Evolutionary conservation across 768 basidiomycete genomes (phyloP).

Genomic region (Pleurotus tuoliensis): DNA sequence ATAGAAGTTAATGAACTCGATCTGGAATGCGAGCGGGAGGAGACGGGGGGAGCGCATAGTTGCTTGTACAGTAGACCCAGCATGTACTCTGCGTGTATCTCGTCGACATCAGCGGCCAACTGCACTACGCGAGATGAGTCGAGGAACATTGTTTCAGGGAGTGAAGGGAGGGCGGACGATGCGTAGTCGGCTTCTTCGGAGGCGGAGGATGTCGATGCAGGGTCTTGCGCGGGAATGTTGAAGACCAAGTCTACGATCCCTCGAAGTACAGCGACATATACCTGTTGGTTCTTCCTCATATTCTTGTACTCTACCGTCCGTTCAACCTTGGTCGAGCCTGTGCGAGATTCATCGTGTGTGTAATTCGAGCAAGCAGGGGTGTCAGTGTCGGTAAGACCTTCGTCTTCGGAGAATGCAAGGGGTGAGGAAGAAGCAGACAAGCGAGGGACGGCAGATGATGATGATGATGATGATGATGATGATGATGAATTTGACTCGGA

Average conservation of each 20-base stretch:
- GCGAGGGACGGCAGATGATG: background rate
- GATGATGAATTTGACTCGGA: background rate
- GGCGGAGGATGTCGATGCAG: slow-evolving; percentile 24
- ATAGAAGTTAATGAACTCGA: background rate
- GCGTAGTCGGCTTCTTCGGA: slow-evolving; percentile 27
- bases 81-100: slow-evolving; percentile 74
- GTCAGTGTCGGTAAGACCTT: background rate
- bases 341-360: no score
- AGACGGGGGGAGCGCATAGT: slow-evolving; percentile 48
- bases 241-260: slow-evolving; percentile 68
- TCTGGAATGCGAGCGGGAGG: slow-evolving; percentile 11
- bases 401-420: background rate
- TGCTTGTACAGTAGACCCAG: slow-evolving; percentile 79
- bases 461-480: no score
- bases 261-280: slow-evolving; percentile 52
- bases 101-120: slow-evolving; percentile 69
- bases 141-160: slow-evolving; percentile 79
- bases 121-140: slow-evolving; percentile 66
- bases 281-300: slow-evolving; percentile 49
- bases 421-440: background rate
- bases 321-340: slow-evolving; percentile 26
- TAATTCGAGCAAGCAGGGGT: background rate
- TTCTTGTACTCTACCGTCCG: slow-evolving; percentile 38
- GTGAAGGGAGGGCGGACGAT: slow-evolving; percentile 33
- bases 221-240: slow-evolving; percentile 35